Evolutionary conservation across 2,329 filamentous ascomycete species (phyloP), one percentile per base, ranked within the genome.

Genomic region (Hypoxylon sp.): DNA sequence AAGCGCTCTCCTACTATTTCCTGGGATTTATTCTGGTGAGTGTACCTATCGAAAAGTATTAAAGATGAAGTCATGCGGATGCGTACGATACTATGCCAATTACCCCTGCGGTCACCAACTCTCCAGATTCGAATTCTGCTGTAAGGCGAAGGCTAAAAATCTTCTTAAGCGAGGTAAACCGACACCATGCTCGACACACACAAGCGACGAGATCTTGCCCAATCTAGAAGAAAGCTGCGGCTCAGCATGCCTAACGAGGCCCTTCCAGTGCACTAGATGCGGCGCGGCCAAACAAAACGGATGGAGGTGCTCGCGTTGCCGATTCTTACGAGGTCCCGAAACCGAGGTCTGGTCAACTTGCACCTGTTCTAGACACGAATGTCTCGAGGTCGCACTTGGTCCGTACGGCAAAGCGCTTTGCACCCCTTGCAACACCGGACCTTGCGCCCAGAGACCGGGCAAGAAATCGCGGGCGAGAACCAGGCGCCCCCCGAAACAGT

Each of bases 61-160:
- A 19, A 60, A 23, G 13, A 55, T 38, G 49, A 52, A 55, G n/a
- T 62, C 69, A 58, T 75, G 72, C 38, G 57, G 55, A 3, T 76
- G 74, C 34, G 48, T 60, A 2, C 9, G 52, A 2, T 60, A 50
- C 30, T 11, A 23, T n/a, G 67, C 72, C 3, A 49, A 65, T 1
- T 76, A 77, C 43, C 75, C 74, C 0, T 77, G 75, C 59, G 72
- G 70, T 1, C 75, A 76, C 43, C 21, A 6, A 0, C 63, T 53
- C 7, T 36, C 46, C 4, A 62, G 58, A 3, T 71, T 62, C 67
- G 60, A 63, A 9, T 64, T 71, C 21, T 77, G 75, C 65, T 23
- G 17, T n/a, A 66, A 65, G 43, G 67, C 68, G 0, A 69, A 71
- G 48, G 57, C 68, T 2, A 50, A 60, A 5, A 69, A 65, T 5